Conservation (phyloP, 257 asterid species). For the Capsicum rhomboideum region DNA sequence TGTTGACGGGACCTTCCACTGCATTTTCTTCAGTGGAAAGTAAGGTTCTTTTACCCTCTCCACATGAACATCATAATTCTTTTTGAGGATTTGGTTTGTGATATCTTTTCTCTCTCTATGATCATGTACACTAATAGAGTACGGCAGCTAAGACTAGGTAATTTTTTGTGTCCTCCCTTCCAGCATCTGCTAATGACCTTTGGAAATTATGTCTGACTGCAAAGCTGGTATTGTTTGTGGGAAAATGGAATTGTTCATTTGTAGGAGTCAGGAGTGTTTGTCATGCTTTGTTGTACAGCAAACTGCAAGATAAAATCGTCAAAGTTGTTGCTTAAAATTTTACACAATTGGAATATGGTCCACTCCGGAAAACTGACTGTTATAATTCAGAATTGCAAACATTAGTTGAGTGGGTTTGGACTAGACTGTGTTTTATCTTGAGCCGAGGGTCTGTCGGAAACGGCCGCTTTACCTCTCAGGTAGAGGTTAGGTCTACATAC, state of each 20-base stretch:
- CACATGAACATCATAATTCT: background rate
- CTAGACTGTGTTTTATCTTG: too few species aligned
- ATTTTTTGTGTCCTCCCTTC: background rate
- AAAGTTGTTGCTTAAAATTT: background rate
- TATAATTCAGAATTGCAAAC: background rate
- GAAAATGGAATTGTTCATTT: background rate
- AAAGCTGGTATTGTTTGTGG: background rate
- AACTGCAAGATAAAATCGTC: background rate
- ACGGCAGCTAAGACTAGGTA: background rate
- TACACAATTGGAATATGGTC: background rate
- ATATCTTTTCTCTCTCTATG: background rate
- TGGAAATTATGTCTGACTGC: background rate
- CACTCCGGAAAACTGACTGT: background rate
- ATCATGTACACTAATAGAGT: background rate
- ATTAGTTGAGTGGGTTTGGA: background rate
- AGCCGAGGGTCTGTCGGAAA: too few species aligned
- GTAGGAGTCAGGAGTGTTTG: background rate
- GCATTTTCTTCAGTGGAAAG: constrained; percentile 58
- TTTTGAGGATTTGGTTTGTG: background rate
- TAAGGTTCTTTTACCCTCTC: constrained; percentile 28
- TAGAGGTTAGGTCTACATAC: too few species aligned
- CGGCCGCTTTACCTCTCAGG: too few species aligned
- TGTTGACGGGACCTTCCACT: constrained; percentile 61
- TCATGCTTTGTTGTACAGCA: background rate
- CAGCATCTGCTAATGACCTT: background rate